Conservation (phyloP, 192 early-diverging fungal species). For the Spizellomyces punctatus region DNA sequence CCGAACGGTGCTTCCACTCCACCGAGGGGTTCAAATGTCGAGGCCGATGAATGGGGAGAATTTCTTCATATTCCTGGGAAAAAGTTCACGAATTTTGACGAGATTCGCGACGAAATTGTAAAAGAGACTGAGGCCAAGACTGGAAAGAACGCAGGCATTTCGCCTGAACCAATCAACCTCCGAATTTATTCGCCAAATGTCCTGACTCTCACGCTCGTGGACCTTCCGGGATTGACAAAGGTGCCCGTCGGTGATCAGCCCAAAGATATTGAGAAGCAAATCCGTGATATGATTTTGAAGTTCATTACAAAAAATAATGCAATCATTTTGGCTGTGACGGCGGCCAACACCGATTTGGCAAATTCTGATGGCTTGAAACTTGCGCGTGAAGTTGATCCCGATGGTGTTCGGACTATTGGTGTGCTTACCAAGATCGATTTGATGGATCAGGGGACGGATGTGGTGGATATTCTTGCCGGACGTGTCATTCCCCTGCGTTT, state of each 20-base stretch:
- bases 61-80: conserved; percentile 97
- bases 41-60: conserved; percentile 90
- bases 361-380: conserved; percentile 99
- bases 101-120: conserved; percentile 96
- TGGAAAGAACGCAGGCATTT: conserved; percentile 75
- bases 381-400: conserved; percentile 98
- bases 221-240: conserved; percentile 99
- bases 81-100: conserved; percentile 94
- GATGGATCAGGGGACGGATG: conserved; percentile 99
- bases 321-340: conserved; percentile 97
- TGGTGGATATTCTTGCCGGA: conserved; percentile 97
- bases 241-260: conserved; percentile 99
- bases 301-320: conserved; percentile 97
- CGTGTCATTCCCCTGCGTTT: conserved; percentile 95
- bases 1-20: conserved; percentile 17
- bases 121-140: conserved; percentile 79
- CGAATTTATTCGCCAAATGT: conserved; percentile 98
- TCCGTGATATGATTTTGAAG: conserved; percentile 97
- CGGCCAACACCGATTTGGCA: conserved; percentile 98
- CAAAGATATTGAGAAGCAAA: conserved; percentile 98
- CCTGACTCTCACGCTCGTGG: conserved; percentile 96
- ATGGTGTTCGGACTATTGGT: conserved; percentile 97
- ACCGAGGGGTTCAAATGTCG: conserved; percentile 17
- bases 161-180: conserved; percentile 96
- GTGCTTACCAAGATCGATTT: conserved; percentile 99